These are phyloP conservation scores for Cutaneotrichosporon sp. DNA, from an alignment of 1,284 basidiomycete species.

Conservation along the genomic window DNA sequence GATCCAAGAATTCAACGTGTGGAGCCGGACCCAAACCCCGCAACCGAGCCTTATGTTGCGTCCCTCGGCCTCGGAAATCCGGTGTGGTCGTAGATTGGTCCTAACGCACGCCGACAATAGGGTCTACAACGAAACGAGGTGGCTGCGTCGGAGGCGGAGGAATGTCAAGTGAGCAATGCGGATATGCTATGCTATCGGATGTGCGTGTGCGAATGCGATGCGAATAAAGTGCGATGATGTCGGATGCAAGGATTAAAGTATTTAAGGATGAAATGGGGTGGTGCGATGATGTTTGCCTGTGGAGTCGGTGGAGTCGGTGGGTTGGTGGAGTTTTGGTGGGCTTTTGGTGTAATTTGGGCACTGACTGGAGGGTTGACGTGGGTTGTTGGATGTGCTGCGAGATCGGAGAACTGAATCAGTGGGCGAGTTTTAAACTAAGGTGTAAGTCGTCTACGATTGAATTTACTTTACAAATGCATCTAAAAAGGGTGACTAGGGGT, in stretches of 20 bases:
- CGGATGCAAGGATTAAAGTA: too few species aligned
- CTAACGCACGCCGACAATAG: not conserved
- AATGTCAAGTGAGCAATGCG: not conserved
- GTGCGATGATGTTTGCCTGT: not conserved
- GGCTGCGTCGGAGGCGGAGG: not conserved
- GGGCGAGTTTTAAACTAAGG: too few species aligned
- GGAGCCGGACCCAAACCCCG: not conserved
- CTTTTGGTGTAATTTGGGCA: not conserved
- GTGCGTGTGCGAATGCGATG: not conserved
- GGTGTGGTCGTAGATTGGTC: not conserved
- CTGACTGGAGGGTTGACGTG: not conserved
- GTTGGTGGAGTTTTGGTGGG: not conserved
- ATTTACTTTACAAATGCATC: too few species aligned
- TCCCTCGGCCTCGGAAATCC: not conserved
- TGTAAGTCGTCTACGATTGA: too few species aligned
- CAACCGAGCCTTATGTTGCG: not conserved
- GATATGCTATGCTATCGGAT: not conserved
- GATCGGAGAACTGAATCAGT: too few species aligned
- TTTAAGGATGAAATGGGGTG: too few species aligned
- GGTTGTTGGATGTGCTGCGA: too few species aligned
- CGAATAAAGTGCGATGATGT: not conserved
- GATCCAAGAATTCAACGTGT: not conserved
- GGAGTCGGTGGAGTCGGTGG: not conserved
- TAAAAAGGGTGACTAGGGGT: too few species aligned
- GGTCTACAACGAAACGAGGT: not conserved